phyloP scores from a whole-genome alignment of 2,329 filamentous ascomycete species.

The Graphilbum sp. region DNA sequence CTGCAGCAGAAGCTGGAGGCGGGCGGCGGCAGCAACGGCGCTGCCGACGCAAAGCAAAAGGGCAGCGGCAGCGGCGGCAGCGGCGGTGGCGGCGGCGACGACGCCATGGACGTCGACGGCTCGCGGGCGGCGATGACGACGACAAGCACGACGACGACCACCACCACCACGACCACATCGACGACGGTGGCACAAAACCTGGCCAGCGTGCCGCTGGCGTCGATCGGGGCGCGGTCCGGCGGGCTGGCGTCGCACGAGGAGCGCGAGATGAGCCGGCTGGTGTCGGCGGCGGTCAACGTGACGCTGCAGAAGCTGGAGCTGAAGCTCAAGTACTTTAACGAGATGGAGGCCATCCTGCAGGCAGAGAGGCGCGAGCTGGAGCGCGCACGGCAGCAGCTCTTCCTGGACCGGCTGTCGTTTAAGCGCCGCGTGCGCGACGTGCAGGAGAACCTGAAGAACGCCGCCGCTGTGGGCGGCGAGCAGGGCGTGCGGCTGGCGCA shows the following conservation, averaged over 20 bases:
- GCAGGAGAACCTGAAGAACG: conserved; percentile 56
- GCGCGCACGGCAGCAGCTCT: conserved; percentile 78
- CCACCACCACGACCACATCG: conserved; percentile 45
- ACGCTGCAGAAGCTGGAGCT: conserved; percentile 92
- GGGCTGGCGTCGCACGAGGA: conserved; percentile 92
- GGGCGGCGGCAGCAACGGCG: conserved; percentile 15
- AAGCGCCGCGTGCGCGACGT: conserved; percentile 73
- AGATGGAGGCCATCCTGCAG: conserved; percentile 84
- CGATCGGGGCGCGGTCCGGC: conserved; percentile 70
- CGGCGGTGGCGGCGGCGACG: conserved; percentile 32
- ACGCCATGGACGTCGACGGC: conserved; percentile 49
- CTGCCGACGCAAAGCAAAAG: conserved; percentile 23
- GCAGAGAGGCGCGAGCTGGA: conserved; percentile 89
- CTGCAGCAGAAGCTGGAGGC: conserved; percentile 64
- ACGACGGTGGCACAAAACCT: conserved; percentile 23
- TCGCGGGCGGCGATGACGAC: conserved; percentile 41
- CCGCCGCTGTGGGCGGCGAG: conserved; percentile 30
- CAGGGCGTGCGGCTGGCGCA: conserved; percentile 30
- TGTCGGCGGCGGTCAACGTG: conserved; percentile 82
- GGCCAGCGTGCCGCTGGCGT: conserved; percentile 67
- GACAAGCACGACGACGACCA: conserved; percentile 28
- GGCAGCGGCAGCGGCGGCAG: conserved; percentile 35
- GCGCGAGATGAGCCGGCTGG: conserved; percentile 85
- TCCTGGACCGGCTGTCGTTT: conserved; percentile 81
- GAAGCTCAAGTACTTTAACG: conserved; percentile 89